A percentile compares a stretch with the other conserved stretches of the same genome.
Conservation (phyloP, 2,329 filamentous ascomycete species). For the Westerdykella ornata region DNA sequence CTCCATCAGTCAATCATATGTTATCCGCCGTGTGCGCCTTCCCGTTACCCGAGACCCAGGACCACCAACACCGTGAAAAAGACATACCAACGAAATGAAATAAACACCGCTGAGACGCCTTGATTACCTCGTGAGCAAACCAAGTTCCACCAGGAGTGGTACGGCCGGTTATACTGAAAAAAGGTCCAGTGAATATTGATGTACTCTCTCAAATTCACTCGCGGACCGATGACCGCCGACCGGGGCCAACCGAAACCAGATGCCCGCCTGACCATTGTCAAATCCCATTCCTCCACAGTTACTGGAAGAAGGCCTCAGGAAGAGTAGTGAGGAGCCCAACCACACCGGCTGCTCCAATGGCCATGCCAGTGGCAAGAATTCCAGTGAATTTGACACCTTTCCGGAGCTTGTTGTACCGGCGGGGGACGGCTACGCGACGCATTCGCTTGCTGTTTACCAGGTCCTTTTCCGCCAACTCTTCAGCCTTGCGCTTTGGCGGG, state of each 20-base stretch:
- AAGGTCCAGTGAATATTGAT: neutral
- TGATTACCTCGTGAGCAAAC: no score
- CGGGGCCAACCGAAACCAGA: neutral
- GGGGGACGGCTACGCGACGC: neutral
- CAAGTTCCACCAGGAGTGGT: no score
- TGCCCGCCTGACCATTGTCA: neutral
- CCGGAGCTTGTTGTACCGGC: neutral
- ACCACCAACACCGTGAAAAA: no score
- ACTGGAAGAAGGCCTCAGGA: neutral
- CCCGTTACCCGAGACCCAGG: no score
- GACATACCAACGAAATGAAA: no score
- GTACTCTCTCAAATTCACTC: neutral
- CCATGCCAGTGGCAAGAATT: neutral
- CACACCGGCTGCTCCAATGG: neutral
- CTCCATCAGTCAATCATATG: no score
- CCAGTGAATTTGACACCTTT: neutral
- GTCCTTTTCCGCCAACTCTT: neutral
- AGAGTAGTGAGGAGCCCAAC: neutral
- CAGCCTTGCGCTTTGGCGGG: conserved; percentile 1
- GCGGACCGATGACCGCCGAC: no score
- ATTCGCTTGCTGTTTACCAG: neutral
- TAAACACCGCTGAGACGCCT: no score
- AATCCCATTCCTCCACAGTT: neutral
- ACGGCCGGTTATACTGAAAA: neutral
- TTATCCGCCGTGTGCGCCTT: no score